phyloP scores from a whole-genome alignment of 495 filamentous ascomycete species.

The Aspergillus ostianus region DNA sequence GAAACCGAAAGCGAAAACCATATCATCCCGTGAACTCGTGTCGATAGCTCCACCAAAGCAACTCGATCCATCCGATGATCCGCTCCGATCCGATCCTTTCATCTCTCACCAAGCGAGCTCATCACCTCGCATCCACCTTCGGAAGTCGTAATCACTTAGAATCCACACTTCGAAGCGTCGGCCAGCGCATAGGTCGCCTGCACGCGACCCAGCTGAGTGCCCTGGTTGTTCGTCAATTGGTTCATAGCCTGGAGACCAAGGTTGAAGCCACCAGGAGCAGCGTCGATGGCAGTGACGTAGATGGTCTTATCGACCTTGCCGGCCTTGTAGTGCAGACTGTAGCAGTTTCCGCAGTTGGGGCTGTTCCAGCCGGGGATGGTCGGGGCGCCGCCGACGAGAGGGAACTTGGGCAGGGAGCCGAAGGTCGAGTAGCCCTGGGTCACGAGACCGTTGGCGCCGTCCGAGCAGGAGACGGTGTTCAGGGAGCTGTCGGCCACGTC shows the following conservation, averaged over 20 bases:
- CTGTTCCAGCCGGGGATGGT: slow-evolving; percentile 60
- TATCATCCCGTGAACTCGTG: background rate
- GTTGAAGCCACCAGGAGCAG: slow-evolving; percentile 59
- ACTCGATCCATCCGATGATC: background rate
- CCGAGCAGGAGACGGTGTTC: slow-evolving; percentile 58
- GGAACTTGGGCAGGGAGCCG: slow-evolving; percentile 52
- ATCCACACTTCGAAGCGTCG: slow-evolving; percentile 38
- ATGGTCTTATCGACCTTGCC: slow-evolving; percentile 49
- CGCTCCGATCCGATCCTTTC: background rate
- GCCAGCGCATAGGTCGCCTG: slow-evolving; percentile 49
- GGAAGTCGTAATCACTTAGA: no score
- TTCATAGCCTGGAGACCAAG: slow-evolving; percentile 66
- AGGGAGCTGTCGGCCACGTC: slow-evolving; percentile 46
- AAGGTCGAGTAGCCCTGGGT: slow-evolving; percentile 68
- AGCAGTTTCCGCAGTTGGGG: slow-evolving; percentile 68
- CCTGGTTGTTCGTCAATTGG: slow-evolving; percentile 58
- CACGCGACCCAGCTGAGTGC: slow-evolving; percentile 53
- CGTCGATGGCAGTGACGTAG: slow-evolving; percentile 67
- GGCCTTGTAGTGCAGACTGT: slow-evolving; percentile 52
- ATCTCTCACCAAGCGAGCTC: background rate
- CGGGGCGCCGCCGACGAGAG: slow-evolving; percentile 60
- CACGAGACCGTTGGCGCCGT: slow-evolving; percentile 59
- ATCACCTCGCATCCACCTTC: no score
- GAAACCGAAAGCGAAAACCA: background rate
- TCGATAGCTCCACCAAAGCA: background rate